Base-by-base conservation (phyloP, 495 filamentous ascomycete species). In the Penicillium fimorum region DNA sequence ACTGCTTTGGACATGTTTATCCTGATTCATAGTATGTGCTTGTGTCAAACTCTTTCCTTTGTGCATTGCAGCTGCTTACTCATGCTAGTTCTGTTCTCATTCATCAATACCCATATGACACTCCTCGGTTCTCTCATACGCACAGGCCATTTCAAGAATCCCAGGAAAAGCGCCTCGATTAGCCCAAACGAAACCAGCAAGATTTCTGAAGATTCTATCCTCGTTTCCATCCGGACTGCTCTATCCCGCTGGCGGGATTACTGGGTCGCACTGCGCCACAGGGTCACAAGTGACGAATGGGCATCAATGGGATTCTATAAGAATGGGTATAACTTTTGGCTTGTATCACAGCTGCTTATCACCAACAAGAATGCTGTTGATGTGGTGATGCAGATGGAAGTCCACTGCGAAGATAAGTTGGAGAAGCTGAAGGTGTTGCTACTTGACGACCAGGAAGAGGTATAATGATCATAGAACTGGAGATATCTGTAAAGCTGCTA, bases 301-400 rank as follows among this genome's bases (percentile, higher is more conserved):
- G 66, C 68, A 7, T 66, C 69, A 1, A 73, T 79, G 73, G 76
- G 76, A 15, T 77, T 79, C 51, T 76, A 71, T 56, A 75, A 74
- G 38, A 79, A 76, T 43, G 69, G 67, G 0, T 77, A 76, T 48
- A 75, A 76, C 12, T 76, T 79, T 61, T 79, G 73, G 73, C 70
- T 77, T 13, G 76, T 79, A 8, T 73, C 74, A 22, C 70, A 74
- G 25, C 58, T 79, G 4, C 67, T 79, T 2, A 74, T 76, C 47
- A 79, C 74, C n/a, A 72, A 73, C n/a, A 76, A 77, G 51, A 69
- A 76, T 54, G 72, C 72, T 22, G 69, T 79, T 15, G 76, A 79
- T 40, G 72, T 79, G 15, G 65, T 79, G 2, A 76, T 79, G 73
- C 65, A 62, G 38, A 76, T 77, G 73, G 76, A 79, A 48, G 74